Evolutionary conservation across 352 stramenopile species (phyloP), one percentile per base, ranked within the genome.

Genomic region (Pythium oligandrum): DNA sequence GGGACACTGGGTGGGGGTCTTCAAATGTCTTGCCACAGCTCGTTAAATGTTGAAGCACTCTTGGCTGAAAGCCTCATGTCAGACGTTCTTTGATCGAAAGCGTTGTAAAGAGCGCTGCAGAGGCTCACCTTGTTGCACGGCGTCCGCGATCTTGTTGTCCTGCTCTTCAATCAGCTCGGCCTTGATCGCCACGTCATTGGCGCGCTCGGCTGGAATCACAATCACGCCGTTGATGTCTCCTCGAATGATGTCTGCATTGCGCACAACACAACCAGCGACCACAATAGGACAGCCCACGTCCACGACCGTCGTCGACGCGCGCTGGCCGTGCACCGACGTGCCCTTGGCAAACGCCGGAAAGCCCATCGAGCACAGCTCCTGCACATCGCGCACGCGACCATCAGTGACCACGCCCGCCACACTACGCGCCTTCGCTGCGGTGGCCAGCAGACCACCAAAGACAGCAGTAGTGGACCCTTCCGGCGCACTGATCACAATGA

Each of bases 161-260:
- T 90, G 78, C 47, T 91, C 78, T 50, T 91, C 80, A 44, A 93
- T 83, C 44, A 85, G 64, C 60, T 91, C 83, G 33, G 78, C 83
- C 54, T 82, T 83, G 30, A 71, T 72, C 4, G 75, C 80, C 30
- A 93, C 70, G 44, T 91, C 80, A 54, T 72, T 71, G 31, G 83
- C 83, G 10, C 73, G 75, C 51, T 93, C 83, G 8, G 63, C 64
- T 5, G 83, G 83, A 53, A 93, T 82, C 46, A 91, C 83, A 40
- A 93, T 57, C 30, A 91, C 83, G 33, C 83, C 83, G 59, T 93
- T 93, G 46, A 91, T 71, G 56, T 93, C 83, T 12, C 73, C 83
- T 32, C 79, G 83, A 49, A 93, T 87, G 52, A 93, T 89, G 55
- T 93, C 83, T 32, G 68, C 67, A 44, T 78, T 85, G 47, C 83